Percentiles rank a stretch among this genome's conserved stretches.
Conservation (phyloP, 371 early-diverging fungal genomes). For the Apophysomyces ossiformis region DNA sequence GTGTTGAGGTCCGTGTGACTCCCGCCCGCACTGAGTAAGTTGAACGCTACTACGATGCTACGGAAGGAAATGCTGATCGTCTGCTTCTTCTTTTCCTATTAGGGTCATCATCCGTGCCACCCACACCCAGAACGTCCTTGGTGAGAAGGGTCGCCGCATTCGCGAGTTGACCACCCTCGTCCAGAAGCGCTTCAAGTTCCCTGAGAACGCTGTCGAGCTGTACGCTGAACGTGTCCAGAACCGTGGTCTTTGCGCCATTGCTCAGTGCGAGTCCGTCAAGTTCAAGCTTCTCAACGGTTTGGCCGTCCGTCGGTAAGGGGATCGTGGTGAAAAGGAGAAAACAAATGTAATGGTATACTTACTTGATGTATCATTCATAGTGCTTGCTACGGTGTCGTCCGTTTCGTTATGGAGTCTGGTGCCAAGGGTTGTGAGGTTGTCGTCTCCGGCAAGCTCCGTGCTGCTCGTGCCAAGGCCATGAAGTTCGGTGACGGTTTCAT, state of each 20-base stretch:
- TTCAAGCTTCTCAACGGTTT: conserved; percentile 97
- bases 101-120: conserved; percentile 98
- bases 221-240: conserved; percentile 98
- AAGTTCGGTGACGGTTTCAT: conserved; percentile 99
- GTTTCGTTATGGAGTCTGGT: conserved; percentile 99
- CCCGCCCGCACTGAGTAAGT: conserved; percentile 94
- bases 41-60: not conserved
- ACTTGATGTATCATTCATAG: conserved; percentile 41
- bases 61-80: not conserved
- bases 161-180: conserved; percentile 98
- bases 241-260: conserved; percentile 99
- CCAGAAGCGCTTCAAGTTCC: conserved; percentile 99
- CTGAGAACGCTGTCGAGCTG: conserved; percentile 97
- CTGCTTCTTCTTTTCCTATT: conserved; percentile 5
- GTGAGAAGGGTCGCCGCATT: conserved; percentile 99
- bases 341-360: not conserved
- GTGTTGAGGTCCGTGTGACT: conserved; percentile 98
- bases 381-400: conserved; percentile 98
- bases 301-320: conserved; percentile 87
- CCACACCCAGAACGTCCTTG: conserved; percentile 98
- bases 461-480: conserved; percentile 99
- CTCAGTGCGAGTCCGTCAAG: conserved; percentile 98
- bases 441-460: conserved; percentile 99
- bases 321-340: not conserved
- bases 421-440: conserved; percentile 99